Evolutionary conservation across 768 basidiomycete species (phyloP), one percentile per base, ranked within the genome.

Genomic region (Mycena pura): DNA sequence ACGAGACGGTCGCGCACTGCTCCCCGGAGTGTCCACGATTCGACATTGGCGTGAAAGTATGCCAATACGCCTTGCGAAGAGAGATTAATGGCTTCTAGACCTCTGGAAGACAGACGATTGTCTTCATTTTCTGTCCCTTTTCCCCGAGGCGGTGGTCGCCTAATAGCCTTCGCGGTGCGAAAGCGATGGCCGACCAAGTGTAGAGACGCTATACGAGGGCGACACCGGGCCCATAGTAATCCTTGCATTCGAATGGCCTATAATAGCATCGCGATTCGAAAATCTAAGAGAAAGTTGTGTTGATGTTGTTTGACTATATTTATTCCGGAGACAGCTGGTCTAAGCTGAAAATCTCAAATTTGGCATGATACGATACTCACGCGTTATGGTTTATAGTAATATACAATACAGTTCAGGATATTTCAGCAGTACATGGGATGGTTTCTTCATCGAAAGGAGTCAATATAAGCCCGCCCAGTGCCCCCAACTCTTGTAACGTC

Each of bases 401-500:
- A n/a, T n/a, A n/a, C n/a, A n/a, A n/a, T n/a, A n/a, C n/a, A n/a
- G n/a, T n/a, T n/a, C n/a, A n/a, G n/a, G 40, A 31, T 41, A 53
- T 40, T 29, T 53, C 51, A 15, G 19, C 11, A n/a, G 17, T 21
- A 21, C 34, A 32, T 6, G n/a, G n/a, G n/a, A 52, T 40, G 25
- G 7, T 40, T 11, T 17, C 27, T 22, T 49, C 46, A 21, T 21
- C 25, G 7, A 36, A 21, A n/a, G 45, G 27, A 24, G 34, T 9
- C 17, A 46, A 9, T 28, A 71, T 46, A 9, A 68, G 64, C 10
- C 75, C 76, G 17, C 69, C 70, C 46, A 86, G 73, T 2, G 79
- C 80, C 2, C 86, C 86, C 60, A 91, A 77, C 69, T 81, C 84
- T 41, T 82, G 78, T n/a, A 91, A 75, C 7, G 89, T 89, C 59